Conservation (phyloP, 495 filamentous ascomycete species). For the Baudoinia panamericana region DNA sequence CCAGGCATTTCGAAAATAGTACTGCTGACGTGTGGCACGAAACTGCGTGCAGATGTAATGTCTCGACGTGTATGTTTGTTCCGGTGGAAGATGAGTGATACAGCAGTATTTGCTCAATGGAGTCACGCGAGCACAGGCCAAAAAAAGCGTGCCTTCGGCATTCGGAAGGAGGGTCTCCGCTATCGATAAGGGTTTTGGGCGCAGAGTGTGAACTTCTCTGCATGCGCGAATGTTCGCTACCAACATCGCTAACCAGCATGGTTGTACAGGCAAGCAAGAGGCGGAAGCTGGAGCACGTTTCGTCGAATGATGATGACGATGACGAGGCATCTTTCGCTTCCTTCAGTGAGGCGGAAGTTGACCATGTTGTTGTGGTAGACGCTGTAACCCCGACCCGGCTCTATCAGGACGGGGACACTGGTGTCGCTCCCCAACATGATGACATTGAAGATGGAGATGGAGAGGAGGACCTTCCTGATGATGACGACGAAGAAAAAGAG, state of each 20-base stretch:
- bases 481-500: neutral
- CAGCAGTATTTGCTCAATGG: too few relatives aligned
- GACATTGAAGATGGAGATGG: neutral
- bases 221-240: too few relatives aligned
- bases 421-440: neutral
- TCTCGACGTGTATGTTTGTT: too few relatives aligned
- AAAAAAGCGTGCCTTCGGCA: too few relatives aligned
- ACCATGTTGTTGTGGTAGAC: neutral
- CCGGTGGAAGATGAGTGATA: too few relatives aligned
- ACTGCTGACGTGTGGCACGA: neutral
- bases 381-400: neutral
- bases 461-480: neutral
- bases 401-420: neutral
- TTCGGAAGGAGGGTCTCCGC: too few relatives aligned
- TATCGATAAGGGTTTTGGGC: too few relatives aligned
- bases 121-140: too few relatives aligned
- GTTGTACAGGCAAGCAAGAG: constrained; percentile 22
- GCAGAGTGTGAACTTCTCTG: too few relatives aligned
- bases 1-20: constrained; percentile 8
- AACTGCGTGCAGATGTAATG: neutral
- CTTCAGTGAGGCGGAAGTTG: constrained; percentile 8
- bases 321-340: constrained; percentile 17
- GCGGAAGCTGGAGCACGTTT: constrained; percentile 24
- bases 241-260: constrained; percentile 21
- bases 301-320: constrained; percentile 13